These are phyloP conservation scores for Nicotiana tomentosiformis DNA, from an alignment of 257 asterid species.

Conservation along the genomic window DNA sequence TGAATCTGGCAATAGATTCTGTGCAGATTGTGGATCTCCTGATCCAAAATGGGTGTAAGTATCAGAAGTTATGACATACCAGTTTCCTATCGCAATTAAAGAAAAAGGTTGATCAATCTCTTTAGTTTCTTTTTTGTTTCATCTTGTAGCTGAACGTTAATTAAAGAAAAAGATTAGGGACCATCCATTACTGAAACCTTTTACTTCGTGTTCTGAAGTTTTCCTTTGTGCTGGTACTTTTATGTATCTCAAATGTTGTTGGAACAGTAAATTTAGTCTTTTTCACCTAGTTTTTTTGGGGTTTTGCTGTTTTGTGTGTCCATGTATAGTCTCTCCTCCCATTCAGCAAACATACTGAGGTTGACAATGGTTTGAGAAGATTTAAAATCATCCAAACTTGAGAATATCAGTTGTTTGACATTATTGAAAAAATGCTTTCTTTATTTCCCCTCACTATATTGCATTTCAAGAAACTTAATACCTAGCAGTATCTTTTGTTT, in stretches of 20 bases:
- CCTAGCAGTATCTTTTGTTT: neutral
- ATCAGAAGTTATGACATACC: neutral
- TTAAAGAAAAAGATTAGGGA: neutral
- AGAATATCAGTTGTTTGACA: neutral
- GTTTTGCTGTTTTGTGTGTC: neutral
- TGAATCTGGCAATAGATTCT: slow-evolving; percentile 59
- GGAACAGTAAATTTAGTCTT: neutral
- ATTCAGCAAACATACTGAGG: neutral
- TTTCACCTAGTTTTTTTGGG: neutral
- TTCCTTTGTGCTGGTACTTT: neutral
- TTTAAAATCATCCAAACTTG: neutral
- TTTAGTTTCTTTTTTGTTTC: neutral
- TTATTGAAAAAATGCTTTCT: neutral
- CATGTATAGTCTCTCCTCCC: neutral
- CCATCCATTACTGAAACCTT: neutral
- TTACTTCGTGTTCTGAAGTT: neutral
- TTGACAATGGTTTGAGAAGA: neutral
- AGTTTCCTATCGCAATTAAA: neutral
- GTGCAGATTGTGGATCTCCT: slow-evolving; percentile 93
- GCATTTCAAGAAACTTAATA: neutral
- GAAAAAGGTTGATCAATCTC: neutral
- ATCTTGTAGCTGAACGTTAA: neutral
- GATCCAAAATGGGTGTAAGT: slow-evolving; percentile 99
- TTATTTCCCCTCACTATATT: neutral
- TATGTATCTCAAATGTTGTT: neutral